Base-by-base conservation (phyloP, 768 basidiomycete genomes). In the Trametes coccinea region DNA sequence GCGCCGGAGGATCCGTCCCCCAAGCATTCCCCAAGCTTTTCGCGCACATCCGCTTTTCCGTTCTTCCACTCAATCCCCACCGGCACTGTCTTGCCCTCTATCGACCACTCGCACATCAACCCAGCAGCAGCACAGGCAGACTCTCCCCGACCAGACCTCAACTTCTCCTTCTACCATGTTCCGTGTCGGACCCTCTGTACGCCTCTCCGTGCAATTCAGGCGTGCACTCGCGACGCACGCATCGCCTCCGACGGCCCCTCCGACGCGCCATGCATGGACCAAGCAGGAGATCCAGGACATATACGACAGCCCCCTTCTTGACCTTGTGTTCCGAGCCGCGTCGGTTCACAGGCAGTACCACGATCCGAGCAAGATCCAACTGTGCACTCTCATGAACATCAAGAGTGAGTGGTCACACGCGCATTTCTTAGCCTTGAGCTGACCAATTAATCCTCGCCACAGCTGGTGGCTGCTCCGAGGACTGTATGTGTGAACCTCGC, bases 371-470 rank as follows among this genome's bases (percentile, higher is more conserved):
- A 93, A 97, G 79, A 86, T 98, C 33, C 96, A 98, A 76, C 82
- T 98, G 34, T 98, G 95, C 69, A 98, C 96, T 4, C 82, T 98
- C 33, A 94, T 98, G 90, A 98, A 98, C 73, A 98, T 98, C 76
- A 98, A 98, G 77, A 94, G 94, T 92, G 74, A 66, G 89, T 81
- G 60, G 39, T n/a, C 61, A 67, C 55, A 73, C 72, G 71, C 67
- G 68, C 63, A 70, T 50, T 49, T 52, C 29, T 13, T 5, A 45
- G 37, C 39, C 41, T 62, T 13, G 68, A 37, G 61, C 48, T 62
- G 56, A 62, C 60, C 5, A 31, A 8, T 13, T 9, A 62, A 49
- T 31, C 17, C 55, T 30, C 44, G 49, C 22, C 22, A 39, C 69
- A 95, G 95, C 92, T 66, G 96, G 96, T 37, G 96, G 96, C 58